A percentile compares a stretch with the other conserved stretches of the same genome.
These are phyloP conservation scores for Metarhizium sp. DNA, from an alignment of 2,329 filamentous ascomycete species.

Conservation along the genomic window DNA sequence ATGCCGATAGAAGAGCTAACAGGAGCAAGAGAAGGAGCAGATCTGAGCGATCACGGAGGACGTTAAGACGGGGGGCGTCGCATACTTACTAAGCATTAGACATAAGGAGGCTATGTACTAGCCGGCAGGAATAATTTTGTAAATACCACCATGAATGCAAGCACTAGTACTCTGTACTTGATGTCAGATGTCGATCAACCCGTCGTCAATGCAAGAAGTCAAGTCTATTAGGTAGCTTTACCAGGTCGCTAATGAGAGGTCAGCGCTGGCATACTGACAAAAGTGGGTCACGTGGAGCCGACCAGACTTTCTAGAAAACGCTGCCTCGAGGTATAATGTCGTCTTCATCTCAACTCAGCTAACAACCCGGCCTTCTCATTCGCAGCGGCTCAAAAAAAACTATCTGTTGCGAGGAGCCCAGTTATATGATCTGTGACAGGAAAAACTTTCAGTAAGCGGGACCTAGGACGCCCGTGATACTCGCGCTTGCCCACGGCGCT, in stretches of 20 bases:
- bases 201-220: no score
- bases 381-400: background rate
- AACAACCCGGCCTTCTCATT: background rate
- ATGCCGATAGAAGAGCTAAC: constrained; percentile 22
- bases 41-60: background rate
- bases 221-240: no score
- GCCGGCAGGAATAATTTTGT: no score
- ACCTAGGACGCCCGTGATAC: background rate
- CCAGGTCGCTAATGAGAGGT: no score
- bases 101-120: background rate
- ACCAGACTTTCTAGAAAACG: background rate
- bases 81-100: background rate
- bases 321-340: background rate
- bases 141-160: no score
- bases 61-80: background rate
- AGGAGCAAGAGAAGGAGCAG: constrained; percentile 9
- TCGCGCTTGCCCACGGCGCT: background rate
- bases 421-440: background rate
- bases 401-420: background rate
- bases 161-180: no score
- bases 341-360: background rate
- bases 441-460: background rate
- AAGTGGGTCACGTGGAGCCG: constrained; percentile 3
- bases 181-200: no score
- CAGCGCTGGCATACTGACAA: background rate